A percentile compares a stretch with the other conserved stretches of the same genome.
Conservation (phyloP, 2,329 filamentous ascomycete genomes). For the Cadophora sp. region DNA sequence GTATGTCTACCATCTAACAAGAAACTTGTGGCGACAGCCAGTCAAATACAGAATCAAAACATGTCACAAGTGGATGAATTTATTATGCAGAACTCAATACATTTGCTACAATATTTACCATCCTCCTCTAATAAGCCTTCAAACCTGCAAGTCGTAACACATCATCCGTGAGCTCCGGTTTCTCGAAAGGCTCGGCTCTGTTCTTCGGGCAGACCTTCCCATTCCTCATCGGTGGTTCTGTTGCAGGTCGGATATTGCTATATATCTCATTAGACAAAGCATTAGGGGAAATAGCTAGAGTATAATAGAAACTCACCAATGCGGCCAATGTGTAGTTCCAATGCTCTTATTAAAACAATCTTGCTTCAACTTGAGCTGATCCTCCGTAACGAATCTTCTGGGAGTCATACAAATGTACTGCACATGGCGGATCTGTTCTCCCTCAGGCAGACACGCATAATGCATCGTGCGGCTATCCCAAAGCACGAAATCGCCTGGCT, state of each 20-base stretch:
- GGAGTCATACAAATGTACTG: slow-evolving; percentile 27
- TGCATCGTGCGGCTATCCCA: slow-evolving; percentile 98
- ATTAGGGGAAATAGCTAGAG: background rate
- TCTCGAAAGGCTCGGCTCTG: slow-evolving; percentile 20
- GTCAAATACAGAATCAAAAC: no score
- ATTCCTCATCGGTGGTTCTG: slow-evolving; percentile 12
- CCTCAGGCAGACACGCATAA: slow-evolving; percentile 53
- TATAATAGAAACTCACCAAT: slow-evolving; percentile 13
- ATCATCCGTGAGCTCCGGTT: slow-evolving; percentile 10
- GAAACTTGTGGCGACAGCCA: no score
- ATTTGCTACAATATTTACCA: background rate
- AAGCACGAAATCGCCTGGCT: slow-evolving; percentile 76
- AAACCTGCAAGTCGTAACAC: slow-evolving; percentile 19
- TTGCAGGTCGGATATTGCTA: slow-evolving; percentile 11
- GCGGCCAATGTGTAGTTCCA: slow-evolving; percentile 22
- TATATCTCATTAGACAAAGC: background rate
- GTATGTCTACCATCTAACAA: no score
- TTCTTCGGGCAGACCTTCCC: slow-evolving; percentile 18
- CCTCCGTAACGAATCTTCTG: slow-evolving; percentile 6
- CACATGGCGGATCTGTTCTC: slow-evolving; percentile 32
- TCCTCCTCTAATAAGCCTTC: background rate
- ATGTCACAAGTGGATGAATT: no score
- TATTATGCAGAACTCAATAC: background rate
- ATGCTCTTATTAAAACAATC: slow-evolving; percentile 21
- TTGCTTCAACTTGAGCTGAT: slow-evolving; percentile 21